A percentile compares a stretch with the other conserved stretches of the same genome.
These are phyloP conservation scores for Arabis hirsuta DNA, from an alignment of 345 rosid species.

Conservation along the genomic window DNA sequence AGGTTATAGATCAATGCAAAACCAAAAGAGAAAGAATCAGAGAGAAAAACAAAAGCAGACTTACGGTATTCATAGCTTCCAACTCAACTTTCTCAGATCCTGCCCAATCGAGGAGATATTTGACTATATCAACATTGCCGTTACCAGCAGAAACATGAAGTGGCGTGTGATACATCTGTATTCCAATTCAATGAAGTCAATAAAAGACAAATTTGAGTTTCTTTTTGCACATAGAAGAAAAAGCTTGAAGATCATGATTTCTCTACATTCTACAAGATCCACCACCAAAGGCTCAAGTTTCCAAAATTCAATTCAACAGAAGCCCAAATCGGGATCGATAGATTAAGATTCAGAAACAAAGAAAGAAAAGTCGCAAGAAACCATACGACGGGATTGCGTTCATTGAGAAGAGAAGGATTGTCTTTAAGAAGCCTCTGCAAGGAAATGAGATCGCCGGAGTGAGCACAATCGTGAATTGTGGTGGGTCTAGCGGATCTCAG, in stretches of 20 bases:
- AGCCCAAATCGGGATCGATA: neutral
- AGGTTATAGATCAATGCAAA: constrained; percentile 14
- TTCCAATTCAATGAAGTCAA: neutral
- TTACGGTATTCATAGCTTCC: constrained; percentile 87
- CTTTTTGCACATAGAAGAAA: no score
- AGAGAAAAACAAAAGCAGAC: neutral
- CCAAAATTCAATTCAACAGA: neutral
- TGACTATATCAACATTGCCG: constrained; percentile 69
- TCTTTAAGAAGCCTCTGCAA: constrained; percentile 73
- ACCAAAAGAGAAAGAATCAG: neutral
- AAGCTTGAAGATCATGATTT: neutral
- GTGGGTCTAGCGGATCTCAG: constrained; percentile 71
- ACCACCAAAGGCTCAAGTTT: neutral
- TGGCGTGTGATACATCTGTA: constrained; percentile 98
- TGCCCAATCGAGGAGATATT: constrained; percentile 72
- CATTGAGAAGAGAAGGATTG: constrained; percentile 80
- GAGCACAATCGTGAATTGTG: constrained; percentile 89
- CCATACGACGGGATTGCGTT: constrained; percentile 86
- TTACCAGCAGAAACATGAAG: constrained; percentile 93
- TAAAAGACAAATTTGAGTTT: no score
- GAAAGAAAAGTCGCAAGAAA: neutral
- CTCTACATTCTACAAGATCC: constrained; percentile 6
- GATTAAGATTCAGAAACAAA: neutral
- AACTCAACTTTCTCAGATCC: constrained; percentile 78
- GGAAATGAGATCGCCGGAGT: constrained; percentile 73